These are phyloP conservation scores for Globisporangium viniferum DNA, from an alignment of 352 stramenopile species.

Conservation along the genomic window DNA sequence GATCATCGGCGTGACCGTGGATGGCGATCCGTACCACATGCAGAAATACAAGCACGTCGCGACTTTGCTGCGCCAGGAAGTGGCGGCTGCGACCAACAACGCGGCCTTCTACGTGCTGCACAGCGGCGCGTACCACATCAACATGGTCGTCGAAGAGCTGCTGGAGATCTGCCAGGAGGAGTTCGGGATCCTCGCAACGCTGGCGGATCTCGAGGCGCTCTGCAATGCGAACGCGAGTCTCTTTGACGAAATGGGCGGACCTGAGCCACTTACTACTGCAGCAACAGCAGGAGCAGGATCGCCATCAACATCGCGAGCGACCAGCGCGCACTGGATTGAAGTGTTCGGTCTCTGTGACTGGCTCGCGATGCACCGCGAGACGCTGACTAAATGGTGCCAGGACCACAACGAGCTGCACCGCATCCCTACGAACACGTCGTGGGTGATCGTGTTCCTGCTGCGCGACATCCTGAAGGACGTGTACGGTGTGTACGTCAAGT, in stretches of 20 bases:
- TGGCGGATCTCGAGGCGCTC: constrained; percentile 34
- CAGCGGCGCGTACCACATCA: constrained; percentile 40
- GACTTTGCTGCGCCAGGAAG: constrained; percentile 24
- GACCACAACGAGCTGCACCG: constrained; percentile 23
- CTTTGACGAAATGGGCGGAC: constrained; percentile 18
- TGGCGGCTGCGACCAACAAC: constrained; percentile 20
- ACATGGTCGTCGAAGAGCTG: constrained; percentile 41
- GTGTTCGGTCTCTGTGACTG: constrained; percentile 41
- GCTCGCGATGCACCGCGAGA: constrained; percentile 42
- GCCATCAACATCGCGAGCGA: constrained; percentile 3
- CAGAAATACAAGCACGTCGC: constrained; percentile 29
- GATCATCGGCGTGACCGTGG: constrained; percentile 41
- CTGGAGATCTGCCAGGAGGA: constrained; percentile 39
- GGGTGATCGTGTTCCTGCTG: constrained; percentile 44
- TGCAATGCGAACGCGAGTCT: constrained; percentile 23
- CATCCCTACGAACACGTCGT: constrained; percentile 29
- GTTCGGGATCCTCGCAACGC: constrained; percentile 32
- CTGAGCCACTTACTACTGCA: constrained; percentile 8
- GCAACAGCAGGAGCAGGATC: background rate
- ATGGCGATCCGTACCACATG: constrained; percentile 51
- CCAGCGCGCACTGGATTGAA: constrained; percentile 35
- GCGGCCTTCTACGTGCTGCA: constrained; percentile 40
- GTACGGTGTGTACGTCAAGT: constrained; percentile 28
- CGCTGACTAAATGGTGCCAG: constrained; percentile 35
- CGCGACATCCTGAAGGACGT: constrained; percentile 52